phyloP scores from a whole-genome alignment of 768 basidiomycete species.

The Fomitopsis serialis region DNA sequence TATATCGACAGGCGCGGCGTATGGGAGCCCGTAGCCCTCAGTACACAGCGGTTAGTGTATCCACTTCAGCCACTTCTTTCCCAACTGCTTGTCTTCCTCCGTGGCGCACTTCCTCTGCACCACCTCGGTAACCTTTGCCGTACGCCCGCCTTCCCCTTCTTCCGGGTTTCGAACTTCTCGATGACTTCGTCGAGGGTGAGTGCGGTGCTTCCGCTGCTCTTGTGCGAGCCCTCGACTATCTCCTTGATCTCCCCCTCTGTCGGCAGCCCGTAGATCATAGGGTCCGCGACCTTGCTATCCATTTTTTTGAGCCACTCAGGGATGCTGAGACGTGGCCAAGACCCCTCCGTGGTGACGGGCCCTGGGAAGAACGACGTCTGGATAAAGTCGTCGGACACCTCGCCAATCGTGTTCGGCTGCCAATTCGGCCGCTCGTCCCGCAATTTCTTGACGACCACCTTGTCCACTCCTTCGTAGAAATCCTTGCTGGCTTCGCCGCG shows the following conservation, averaged over 20 bases:
- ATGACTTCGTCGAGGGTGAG: conserved; percentile 62
- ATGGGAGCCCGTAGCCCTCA: too few relatives aligned
- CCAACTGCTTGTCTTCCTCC: conserved; percentile 42
- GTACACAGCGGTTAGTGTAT: conserved; percentile 27
- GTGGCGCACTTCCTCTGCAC: conserved; percentile 61
- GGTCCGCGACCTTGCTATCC: conserved; percentile 17
- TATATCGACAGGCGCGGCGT: too few relatives aligned
- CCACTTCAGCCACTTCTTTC: conserved; percentile 62
- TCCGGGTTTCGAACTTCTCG: conserved; percentile 43
- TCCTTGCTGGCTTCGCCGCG: conserved; percentile 67
- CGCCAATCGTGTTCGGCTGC: conserved; percentile 58
- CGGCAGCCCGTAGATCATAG: conserved; percentile 57
- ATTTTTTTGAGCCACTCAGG: conserved; percentile 17
- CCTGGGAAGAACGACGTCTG: conserved; percentile 62
- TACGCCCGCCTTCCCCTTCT: conserved; percentile 53
- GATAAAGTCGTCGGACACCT: conserved; percentile 52
- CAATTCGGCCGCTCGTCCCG: conserved; percentile 57
- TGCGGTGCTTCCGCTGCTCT: conserved; percentile 54
- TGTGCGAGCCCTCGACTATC: conserved; percentile 59
- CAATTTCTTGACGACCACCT: conserved; percentile 52
- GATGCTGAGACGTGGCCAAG: conserved; percentile 21
- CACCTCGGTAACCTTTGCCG: conserved; percentile 76
- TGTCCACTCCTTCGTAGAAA: conserved; percentile 76
- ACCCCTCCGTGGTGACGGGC: conserved; percentile 36
- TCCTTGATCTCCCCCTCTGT: conserved; percentile 68